Conservation (phyloP, 805 yeast species). For the Metschnikowia vanudenii region DNA sequence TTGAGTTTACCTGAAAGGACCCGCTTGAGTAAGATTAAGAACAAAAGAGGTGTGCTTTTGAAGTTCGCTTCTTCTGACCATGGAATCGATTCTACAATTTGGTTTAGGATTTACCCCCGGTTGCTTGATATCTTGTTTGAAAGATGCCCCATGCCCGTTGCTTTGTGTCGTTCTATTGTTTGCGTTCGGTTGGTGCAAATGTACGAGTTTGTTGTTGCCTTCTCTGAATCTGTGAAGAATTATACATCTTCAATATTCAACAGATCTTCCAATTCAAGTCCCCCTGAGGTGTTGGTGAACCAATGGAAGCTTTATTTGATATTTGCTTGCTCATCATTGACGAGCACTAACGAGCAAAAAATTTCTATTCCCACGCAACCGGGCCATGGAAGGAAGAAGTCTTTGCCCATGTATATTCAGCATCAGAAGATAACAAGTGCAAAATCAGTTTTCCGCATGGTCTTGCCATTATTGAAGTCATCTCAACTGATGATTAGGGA, state of each 20-base stretch:
- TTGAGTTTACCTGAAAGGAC: constrained; percentile 76
- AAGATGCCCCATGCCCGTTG: constrained; percentile 89
- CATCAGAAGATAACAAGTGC: constrained; percentile 94
- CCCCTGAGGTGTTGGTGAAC: constrained; percentile 70
- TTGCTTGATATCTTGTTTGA: constrained; percentile 70
- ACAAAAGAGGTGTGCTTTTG: constrained; percentile 65
- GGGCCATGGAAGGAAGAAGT: constrained; percentile 67
- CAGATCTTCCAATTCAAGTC: constrained; percentile 30
- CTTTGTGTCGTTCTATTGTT: constrained; percentile 85
- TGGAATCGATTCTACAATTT: constrained; percentile 94
- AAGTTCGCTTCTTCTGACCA: constrained; percentile 85
- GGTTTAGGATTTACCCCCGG: constrained; percentile 87
- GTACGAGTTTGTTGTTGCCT: constrained; percentile 62
- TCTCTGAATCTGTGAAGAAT: constrained; percentile 46
- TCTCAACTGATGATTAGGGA: constrained; percentile 71
- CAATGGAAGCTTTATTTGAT: constrained; percentile 89
- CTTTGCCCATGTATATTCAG: constrained; percentile 79
- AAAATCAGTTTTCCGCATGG: constrained; percentile 82
- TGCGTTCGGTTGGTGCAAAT: constrained; percentile 86
- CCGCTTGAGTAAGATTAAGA: constrained; percentile 62
- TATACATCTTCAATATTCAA: constrained; percentile 38
- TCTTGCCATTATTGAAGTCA: constrained; percentile 73
- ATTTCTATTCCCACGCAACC: constrained; percentile 50
- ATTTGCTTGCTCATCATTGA: constrained; percentile 88
- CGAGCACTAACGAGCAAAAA: constrained; percentile 85